Base-by-base conservation (phyloP, 2,329 filamentous ascomycete genomes). In the Fusarium chuoi region DNA sequence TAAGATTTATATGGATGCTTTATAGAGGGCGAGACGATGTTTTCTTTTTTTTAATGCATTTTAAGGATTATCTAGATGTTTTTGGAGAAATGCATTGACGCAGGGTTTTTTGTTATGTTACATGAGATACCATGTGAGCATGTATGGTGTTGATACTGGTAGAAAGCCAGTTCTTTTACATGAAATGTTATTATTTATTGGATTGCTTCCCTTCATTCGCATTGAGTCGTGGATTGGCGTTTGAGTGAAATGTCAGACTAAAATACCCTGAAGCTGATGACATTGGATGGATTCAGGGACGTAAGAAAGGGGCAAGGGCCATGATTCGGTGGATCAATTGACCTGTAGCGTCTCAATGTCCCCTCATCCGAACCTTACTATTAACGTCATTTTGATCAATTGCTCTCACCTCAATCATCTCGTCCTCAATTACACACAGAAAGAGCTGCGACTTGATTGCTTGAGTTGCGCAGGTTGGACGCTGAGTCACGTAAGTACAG, bases 1-100 rank as follows among this genome's bases (percentile, higher is more conserved):
- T 68, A 61, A 57, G 51, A 62, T 56, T 72, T 70, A 49, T 51
- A 49, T 67, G 49, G 48, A 62, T 59, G 67, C 33, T 59, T 69
- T 69, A 67, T 54, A 70, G 70, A 61, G 36, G 45, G 30, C 18
- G 42, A 71, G 45, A 48, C 22, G 45, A 66, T 26, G 44, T 60
- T 65, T 46, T 28, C 6, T 38, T 54, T 41, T 65, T 28, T 49
- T 20, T 44, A 38, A 54, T 56, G 65, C 45, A 44, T 66, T 52
- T 52, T 22, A 56, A 59, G 62, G 68, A 38, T 58, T 56, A n/a
- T n/a, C n/a, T n/a, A 60, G 41, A 67, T 74, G 67, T 54, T 65
- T 72, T 55, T 56, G 65, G 62, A 41, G 33, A 59, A 39, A 49
- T 46, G 67, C 51, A 56, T 52, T 56, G 28, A 45, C 26, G 30